A percentile compares a stretch with the other conserved stretches of the same genome.
These are phyloP conservation scores for Camptophora hylomeconis DNA, from an alignment of 2,329 filamentous ascomycete genomes.

Conservation along the genomic window DNA sequence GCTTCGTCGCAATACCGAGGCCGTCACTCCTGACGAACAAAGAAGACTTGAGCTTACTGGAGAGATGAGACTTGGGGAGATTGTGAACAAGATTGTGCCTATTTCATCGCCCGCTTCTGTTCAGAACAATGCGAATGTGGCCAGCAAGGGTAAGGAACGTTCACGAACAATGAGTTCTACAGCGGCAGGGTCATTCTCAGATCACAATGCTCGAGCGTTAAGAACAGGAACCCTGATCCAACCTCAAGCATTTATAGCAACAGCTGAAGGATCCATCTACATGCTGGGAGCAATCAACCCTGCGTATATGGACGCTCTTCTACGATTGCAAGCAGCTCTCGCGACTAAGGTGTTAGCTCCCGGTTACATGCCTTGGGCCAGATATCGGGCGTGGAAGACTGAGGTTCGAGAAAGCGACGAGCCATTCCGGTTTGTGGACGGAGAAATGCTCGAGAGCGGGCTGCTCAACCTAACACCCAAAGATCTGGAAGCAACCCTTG, in stretches of 20 bases:
- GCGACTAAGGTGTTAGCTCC: constrained; percentile 52
- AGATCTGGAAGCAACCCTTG: constrained; percentile 40
- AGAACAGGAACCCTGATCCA: constrained; percentile 49
- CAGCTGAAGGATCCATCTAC: constrained; percentile 85
- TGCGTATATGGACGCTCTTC: constrained; percentile 61
- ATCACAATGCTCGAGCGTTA: constrained; percentile 1
- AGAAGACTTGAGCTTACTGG: constrained; percentile 58
- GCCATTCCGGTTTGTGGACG: constrained; percentile 81
- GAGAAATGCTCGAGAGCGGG: constrained; percentile 65
- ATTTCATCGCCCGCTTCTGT: constrained; percentile 37
- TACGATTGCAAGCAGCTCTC: constrained; percentile 65
- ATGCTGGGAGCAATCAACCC: constrained; percentile 66
- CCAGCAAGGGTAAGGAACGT: constrained; percentile 5
- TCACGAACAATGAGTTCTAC: background rate
- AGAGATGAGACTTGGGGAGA: constrained; percentile 79
- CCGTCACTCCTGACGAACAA: constrained; percentile 61
- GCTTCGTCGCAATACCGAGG: constrained; percentile 54
- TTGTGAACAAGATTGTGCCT: constrained; percentile 76
- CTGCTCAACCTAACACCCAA: constrained; percentile 61
- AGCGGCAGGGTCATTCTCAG: background rate
- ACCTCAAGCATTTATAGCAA: constrained; percentile 77
- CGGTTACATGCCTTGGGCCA: constrained; percentile 62
- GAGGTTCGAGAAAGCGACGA: constrained; percentile 56
- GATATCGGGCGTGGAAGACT: constrained; percentile 72
- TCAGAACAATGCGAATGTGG: background rate